Conservation (phyloP, 1,284 basidiomycete species). For the Omphalotus olearius region DNA sequence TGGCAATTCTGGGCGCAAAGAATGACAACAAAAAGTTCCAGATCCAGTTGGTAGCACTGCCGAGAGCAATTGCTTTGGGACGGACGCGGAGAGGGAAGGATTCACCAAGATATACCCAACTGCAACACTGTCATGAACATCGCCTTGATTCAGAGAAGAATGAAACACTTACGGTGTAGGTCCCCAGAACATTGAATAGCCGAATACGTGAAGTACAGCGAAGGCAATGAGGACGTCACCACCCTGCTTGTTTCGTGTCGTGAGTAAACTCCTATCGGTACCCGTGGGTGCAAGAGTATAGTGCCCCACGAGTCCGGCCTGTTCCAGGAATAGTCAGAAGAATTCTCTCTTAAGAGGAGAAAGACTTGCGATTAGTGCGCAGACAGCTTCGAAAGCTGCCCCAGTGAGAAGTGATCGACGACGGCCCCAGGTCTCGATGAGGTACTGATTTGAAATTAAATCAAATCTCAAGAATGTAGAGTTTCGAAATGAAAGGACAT, state of each 20-base stretch:
- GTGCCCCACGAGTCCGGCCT: constrained; percentile 73
- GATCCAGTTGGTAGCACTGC: constrained; percentile 55
- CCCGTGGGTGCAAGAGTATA: constrained; percentile 54
- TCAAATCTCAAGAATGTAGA: not conserved
- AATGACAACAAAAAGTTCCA: constrained; percentile 76
- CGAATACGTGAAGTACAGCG: constrained; percentile 73
- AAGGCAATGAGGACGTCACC: constrained; percentile 70
- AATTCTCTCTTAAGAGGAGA: not conserved
- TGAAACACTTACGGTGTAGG: constrained; percentile 57
- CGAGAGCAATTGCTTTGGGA: constrained; percentile 71
- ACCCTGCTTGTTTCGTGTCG: constrained; percentile 50
- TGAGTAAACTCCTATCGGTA: constrained; percentile 43
- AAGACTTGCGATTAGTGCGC: constrained; percentile 52
- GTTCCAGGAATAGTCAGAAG: not conserved
- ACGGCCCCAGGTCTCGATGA: constrained; percentile 66
- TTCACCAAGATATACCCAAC: constrained; percentile 42
- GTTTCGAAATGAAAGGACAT: constrained; percentile 8
- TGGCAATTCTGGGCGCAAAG: constrained; percentile 66
- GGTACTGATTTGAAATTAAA: constrained; percentile 26
- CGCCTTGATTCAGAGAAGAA: constrained; percentile 28
- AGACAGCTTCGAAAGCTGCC: constrained; percentile 56
- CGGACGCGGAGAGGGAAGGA: constrained; percentile 70
- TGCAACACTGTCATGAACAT: constrained; percentile 13
- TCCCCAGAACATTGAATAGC: constrained; percentile 72
- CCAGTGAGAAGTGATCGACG: constrained; percentile 67